Evolutionary conservation across 148 eudicot genomes (phyloP).

Genomic region (Rheum nobile): DNA sequence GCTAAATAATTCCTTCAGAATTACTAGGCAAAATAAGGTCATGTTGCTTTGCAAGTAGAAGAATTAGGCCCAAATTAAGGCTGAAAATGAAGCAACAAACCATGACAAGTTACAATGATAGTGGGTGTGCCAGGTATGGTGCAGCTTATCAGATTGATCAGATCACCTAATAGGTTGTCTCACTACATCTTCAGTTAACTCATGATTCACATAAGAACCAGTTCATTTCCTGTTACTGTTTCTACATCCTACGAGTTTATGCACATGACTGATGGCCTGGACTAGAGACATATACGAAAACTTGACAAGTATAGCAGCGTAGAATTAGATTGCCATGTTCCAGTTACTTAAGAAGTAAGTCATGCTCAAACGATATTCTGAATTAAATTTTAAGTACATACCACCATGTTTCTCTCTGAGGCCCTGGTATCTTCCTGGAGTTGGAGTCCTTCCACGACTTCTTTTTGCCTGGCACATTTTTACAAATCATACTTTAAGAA

Average conservation of each 20-base stretch:
- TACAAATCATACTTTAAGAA: not conserved
- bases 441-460: conserved; percentile 67
- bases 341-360: not conserved
- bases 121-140: not conserved
- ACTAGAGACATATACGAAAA: not conserved
- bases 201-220: not conserved
- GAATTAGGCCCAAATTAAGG: not conserved
- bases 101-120: not conserved
- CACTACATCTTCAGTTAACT: not conserved
- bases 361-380: not conserved
- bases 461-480: conserved; percentile 49
- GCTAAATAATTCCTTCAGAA: not conserved
- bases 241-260: not conserved
- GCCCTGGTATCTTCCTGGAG: conserved; percentile 71
- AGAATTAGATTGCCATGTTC: not conserved
- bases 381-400: conserved; percentile 5
- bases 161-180: not conserved
- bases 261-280: not conserved
- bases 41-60: not conserved
- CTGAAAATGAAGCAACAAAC: not conserved
- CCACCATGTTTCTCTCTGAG: conserved; percentile 34
- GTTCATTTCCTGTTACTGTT: not conserved
- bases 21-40: not conserved
- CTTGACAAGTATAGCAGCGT: not conserved
- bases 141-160: not conserved